Evolutionary conservation across 345 rosid species (phyloP).

Genomic region (Salix dunnii): DNA sequence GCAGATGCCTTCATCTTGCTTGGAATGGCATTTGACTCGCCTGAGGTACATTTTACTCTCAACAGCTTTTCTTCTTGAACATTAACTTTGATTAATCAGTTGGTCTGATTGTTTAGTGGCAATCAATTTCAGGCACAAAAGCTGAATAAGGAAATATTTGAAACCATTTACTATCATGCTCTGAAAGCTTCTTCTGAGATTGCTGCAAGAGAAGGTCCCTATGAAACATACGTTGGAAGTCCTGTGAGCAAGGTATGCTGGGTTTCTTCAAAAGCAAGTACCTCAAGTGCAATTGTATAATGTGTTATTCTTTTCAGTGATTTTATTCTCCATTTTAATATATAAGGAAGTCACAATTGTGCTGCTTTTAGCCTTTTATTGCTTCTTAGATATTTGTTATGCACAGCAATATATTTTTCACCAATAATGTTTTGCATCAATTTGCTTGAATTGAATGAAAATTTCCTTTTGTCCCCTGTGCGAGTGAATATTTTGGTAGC

Average conservation of each 20-base stretch:
- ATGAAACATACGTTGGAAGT: slow-evolving; percentile 74
- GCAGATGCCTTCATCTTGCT: slow-evolving; percentile 89
- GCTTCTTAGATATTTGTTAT: background rate
- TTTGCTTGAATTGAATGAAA: background rate
- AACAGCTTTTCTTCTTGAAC: background rate
- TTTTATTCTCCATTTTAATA: background rate
- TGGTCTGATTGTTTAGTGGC: slow-evolving; percentile 20
- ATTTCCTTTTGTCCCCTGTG: background rate
- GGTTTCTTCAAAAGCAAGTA: background rate
- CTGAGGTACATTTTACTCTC: slow-evolving; percentile 51
- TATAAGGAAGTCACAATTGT: background rate
- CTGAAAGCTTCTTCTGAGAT: slow-evolving; percentile 67
- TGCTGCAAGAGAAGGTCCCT: slow-evolving; percentile 68
- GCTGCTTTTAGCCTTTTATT: background rate
- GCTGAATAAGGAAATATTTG: slow-evolving; percentile 85
- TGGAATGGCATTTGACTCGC: slow-evolving; percentile 88
- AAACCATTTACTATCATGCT: slow-evolving; percentile 83
- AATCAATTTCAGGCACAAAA: slow-evolving; percentile 64
- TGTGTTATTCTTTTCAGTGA: background rate
- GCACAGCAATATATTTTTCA: background rate
- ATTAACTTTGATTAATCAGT: background rate
- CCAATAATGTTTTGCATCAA: background rate
- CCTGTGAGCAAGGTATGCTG: slow-evolving; percentile 87
- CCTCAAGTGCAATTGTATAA: background rate
- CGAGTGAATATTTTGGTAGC: background rate